A percentile compares a stretch with the other conserved stretches of the same genome.
Evolutionary conservation across 1,139 yeast genomes (phyloP).

Genomic region (Kazachstania sp.): DNA sequence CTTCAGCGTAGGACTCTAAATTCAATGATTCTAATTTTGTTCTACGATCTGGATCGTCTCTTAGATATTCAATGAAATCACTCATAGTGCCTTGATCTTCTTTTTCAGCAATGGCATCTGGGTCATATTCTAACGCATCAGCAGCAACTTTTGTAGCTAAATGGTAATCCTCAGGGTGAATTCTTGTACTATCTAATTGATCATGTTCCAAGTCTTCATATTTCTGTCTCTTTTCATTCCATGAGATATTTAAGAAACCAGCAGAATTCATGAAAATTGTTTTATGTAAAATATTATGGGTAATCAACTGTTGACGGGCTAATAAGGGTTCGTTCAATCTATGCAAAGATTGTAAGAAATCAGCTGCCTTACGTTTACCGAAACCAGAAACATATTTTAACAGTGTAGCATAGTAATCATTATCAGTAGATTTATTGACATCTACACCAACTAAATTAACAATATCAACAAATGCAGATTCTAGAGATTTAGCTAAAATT

Average conservation of each 20-base stretch:
- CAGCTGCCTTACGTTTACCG: slow-evolving; percentile 92
- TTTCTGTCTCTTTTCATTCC: slow-evolving; percentile 38
- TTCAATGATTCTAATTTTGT: slow-evolving; percentile 70
- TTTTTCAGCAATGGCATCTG: slow-evolving; percentile 78
- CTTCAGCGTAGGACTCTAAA: slow-evolving; percentile 89
- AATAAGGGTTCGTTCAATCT: slow-evolving; percentile 51
- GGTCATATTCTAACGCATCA: slow-evolving; percentile 92
- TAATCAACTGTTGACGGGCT: slow-evolving; percentile 65
- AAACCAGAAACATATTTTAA: slow-evolving; percentile 80
- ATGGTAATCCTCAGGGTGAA: slow-evolving; percentile 96
- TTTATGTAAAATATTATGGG: slow-evolving; percentile 69
- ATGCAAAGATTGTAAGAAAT: slow-evolving; percentile 74
- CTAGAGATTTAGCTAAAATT: slow-evolving; percentile 55
- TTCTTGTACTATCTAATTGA: slow-evolving; percentile 84
- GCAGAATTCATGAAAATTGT: slow-evolving; percentile 86
- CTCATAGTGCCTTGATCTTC: slow-evolving; percentile 54
- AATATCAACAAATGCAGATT: slow-evolving; percentile 79
- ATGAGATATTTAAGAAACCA: slow-evolving; percentile 77
- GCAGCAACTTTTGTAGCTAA: slow-evolving; percentile 96
- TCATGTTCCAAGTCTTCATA: slow-evolving; percentile 59
- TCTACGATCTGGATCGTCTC: slow-evolving; percentile 59
- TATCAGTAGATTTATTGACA: slow-evolving; percentile 77
- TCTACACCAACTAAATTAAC: slow-evolving; percentile 90
- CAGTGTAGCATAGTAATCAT: slow-evolving; percentile 55
- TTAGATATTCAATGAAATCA: slow-evolving; percentile 74